phyloP scores from a whole-genome alignment of 192 early-diverging fungal genomes.

The Umbelopsis ramanniana region DNA sequence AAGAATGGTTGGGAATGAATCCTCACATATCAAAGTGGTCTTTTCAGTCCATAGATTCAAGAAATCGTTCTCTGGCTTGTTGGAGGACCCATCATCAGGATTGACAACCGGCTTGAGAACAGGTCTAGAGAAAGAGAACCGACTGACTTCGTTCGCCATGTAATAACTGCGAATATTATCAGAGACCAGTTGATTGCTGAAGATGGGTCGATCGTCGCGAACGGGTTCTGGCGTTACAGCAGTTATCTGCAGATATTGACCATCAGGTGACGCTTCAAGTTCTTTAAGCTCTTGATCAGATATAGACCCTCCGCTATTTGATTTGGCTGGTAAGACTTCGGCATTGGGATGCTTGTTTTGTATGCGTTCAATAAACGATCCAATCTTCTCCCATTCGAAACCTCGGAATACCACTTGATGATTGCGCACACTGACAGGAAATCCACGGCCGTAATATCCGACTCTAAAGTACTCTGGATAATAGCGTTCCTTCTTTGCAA shows the following conservation, averaged over 20 bases:
- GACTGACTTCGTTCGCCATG: conserved; percentile 62
- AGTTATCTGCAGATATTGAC: conserved; percentile 69
- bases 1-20: conserved; percentile 67
- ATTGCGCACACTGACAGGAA: conserved; percentile 53
- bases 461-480: conserved; percentile 74
- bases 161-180: conserved; percentile 64
- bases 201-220: conserved; percentile 11
- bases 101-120: conserved; percentile 40
- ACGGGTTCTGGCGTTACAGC: conserved; percentile 68
- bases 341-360: conserved; percentile 67
- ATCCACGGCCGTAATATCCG: conserved; percentile 70
- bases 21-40: conserved; percentile 65
- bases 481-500: conserved; percentile 55
- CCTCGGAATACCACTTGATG: conserved; percentile 75
- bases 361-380: conserved; percentile 71
- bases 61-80: conserved; percentile 67
- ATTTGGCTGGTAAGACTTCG: conserved; percentile 50
- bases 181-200: conserved; percentile 46
- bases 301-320: conserved; percentile 26
- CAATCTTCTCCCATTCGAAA: conserved; percentile 76
- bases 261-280: conserved; percentile 41
- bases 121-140: conserved; percentile 71
- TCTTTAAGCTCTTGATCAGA: conserved; percentile 53
- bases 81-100: conserved; percentile 8
- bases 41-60: conserved; percentile 81